These are phyloP conservation scores for Cyberlindnera lachancei DNA, from an alignment of 805 yeast species.

Conservation along the genomic window DNA sequence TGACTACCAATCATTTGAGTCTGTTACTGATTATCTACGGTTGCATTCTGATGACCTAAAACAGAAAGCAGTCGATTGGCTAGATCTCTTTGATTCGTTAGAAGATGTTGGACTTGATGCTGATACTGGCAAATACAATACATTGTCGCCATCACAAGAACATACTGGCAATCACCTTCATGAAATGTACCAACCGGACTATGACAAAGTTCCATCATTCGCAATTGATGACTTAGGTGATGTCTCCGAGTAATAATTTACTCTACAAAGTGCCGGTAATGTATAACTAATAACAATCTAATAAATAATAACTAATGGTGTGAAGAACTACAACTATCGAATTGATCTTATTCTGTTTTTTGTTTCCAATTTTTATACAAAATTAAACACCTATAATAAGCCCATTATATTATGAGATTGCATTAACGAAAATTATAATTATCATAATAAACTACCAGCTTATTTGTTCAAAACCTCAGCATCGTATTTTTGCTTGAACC, in stretches of 20 bases:
- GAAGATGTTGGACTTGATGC: slow-evolving; percentile 26
- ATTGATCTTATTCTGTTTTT: too few species aligned
- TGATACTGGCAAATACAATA: too few species aligned
- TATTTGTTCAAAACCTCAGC: slow-evolving; percentile 92
- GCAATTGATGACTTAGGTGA: slow-evolving; percentile 21
- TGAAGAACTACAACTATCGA: background rate
- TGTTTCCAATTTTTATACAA: slow-evolving; percentile 10
- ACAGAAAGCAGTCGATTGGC: slow-evolving; percentile 27
- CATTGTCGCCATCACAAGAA: too few species aligned
- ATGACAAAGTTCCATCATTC: slow-evolving; percentile 19
- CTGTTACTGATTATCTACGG: slow-evolving; percentile 13
- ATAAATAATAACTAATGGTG: background rate
- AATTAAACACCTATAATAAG: too few species aligned
- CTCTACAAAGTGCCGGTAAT: too few species aligned
- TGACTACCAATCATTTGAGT: slow-evolving; percentile 24
- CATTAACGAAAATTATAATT: too few species aligned
- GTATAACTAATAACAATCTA: slow-evolving; percentile 6
- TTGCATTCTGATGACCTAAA: slow-evolving; percentile 17
- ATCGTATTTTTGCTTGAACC: slow-evolving; percentile 99
- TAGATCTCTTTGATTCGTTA: slow-evolving; percentile 30
- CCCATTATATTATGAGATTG: too few species aligned
- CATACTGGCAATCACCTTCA: too few species aligned
- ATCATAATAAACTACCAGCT: slow-evolving; percentile 19
- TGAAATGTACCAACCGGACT: slow-evolving; percentile 14
- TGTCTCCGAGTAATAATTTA: slow-evolving; percentile 18